These are phyloP conservation scores for Drechslerella coelobrocha DNA, from an alignment of 2,329 filamentous ascomycete species.

Conservation along the genomic window DNA sequence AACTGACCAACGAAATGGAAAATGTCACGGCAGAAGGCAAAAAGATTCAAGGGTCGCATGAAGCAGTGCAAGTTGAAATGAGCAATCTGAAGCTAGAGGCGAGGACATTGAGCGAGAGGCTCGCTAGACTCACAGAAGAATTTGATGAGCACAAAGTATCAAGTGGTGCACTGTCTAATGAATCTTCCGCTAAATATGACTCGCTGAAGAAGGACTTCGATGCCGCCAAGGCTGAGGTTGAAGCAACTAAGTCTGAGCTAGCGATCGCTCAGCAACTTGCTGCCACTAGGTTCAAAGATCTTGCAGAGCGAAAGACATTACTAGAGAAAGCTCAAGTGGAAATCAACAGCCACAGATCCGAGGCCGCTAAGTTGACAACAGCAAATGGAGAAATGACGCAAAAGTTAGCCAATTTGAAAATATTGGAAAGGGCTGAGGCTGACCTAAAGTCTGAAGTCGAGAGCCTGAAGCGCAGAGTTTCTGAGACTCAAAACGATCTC, in stretches of 20 bases:
- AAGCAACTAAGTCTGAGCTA: conserved; percentile 79
- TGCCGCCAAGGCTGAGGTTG: conserved; percentile 73
- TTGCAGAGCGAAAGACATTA: conserved; percentile 78
- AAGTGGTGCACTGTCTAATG: conserved; percentile 61
- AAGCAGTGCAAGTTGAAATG: conserved; percentile 54
- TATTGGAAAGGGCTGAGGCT: conserved; percentile 81
- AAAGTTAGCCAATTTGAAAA: conserved; percentile 69
- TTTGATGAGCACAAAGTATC: conserved; percentile 34
- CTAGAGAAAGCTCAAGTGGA: conserved; percentile 87
- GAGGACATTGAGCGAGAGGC: conserved; percentile 56
- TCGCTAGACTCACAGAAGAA: conserved; percentile 28
- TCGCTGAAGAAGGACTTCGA: conserved; percentile 66
- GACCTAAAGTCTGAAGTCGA: conserved; percentile 78
- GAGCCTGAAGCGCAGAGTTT: conserved; percentile 71
- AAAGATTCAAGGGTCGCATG: conserved; percentile 54
- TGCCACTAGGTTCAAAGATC: conserved; percentile 83
- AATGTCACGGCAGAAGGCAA: conserved; percentile 44
- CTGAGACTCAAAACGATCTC: conserved; percentile 79
- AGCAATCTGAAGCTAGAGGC: conserved; percentile 53
- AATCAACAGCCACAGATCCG: conserved; percentile 76
- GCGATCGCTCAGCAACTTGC: conserved; percentile 85
- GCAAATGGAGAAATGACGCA: conserved; percentile 75
- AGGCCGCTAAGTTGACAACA: conserved; percentile 75
- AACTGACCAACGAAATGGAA: conserved; percentile 49
- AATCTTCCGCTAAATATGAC: conserved; percentile 58